A percentile compares a stretch with the other conserved stretches of the same genome.
Evolutionary conservation across 768 basidiomycete species (phyloP).

Genomic region (Psilocybe sp.): DNA sequence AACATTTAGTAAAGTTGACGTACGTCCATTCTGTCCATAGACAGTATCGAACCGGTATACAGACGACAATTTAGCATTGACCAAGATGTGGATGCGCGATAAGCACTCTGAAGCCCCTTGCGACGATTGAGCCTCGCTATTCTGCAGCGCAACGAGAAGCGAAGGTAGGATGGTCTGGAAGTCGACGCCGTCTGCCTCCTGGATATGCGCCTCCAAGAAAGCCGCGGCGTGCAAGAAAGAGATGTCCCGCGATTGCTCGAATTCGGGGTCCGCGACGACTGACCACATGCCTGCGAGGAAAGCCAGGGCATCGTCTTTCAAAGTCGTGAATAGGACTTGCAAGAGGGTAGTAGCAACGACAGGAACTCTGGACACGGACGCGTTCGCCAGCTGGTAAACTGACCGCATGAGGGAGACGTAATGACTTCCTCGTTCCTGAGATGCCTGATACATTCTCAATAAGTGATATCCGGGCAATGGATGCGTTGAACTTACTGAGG

Average conservation of each 20-base stretch:
- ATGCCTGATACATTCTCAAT: constrained; percentile 7
- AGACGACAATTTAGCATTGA: constrained; percentile 40
- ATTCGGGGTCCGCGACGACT: constrained; percentile 20
- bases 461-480: neutral
- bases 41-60: constrained; percentile 75
- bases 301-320: constrained; percentile 68
- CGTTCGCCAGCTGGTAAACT: constrained; percentile 68
- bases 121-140: constrained; percentile 38
- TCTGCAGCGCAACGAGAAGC: constrained; percentile 60
- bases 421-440: constrained; percentile 24
- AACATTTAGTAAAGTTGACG: constrained; percentile 19
- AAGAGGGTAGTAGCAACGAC: constrained; percentile 58
- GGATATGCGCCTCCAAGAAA: constrained; percentile 72
- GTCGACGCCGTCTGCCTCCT: constrained; percentile 55
- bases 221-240: constrained; percentile 77
- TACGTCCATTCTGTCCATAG: constrained; percentile 62
- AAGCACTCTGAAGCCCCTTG: constrained; percentile 57
- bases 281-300: constrained; percentile 81
- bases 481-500: constrained; percentile 28
- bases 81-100: constrained; percentile 37
- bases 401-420: constrained; percentile 62
- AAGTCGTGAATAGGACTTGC: constrained; percentile 58
- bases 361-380: constrained; percentile 38
- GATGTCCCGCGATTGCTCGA: constrained; percentile 37
- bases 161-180: constrained; percentile 80